phyloP scores from a whole-genome alignment of 129 eudicot species.

The Artemisia annua region DNA sequence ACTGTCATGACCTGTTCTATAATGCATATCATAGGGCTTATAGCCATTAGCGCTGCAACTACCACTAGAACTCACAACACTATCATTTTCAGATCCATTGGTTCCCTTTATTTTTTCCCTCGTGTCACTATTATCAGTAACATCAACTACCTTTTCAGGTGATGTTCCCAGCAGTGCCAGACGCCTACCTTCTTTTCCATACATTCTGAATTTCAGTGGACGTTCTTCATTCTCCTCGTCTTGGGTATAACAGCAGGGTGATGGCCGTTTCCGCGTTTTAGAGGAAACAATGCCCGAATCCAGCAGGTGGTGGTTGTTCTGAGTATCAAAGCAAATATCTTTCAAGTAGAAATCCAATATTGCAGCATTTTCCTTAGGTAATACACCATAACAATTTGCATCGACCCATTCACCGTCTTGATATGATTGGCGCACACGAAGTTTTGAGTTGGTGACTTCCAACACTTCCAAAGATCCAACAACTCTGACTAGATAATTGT shows the following conservation, averaged over 20 bases:
- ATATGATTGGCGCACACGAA: slow-evolving; percentile 54
- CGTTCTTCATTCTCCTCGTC: slow-evolving; percentile 3
- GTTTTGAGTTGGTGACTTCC: slow-evolving; percentile 30
- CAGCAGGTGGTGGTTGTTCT: slow-evolving; percentile 19
- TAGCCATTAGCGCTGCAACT: slow-evolving; percentile 54
- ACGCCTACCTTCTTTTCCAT: slow-evolving; percentile 40
- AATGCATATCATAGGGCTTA: slow-evolving; percentile 31
- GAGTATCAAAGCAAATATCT: slow-evolving; percentile 16
- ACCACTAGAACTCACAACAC: slow-evolving; percentile 53
- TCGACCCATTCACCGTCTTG: slow-evolving; percentile 18
- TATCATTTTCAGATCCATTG: slow-evolving; percentile 46
- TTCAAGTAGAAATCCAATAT: slow-evolving; percentile 24
- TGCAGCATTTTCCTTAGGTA: slow-evolving; percentile 14
- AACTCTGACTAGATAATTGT: slow-evolving; percentile 52
- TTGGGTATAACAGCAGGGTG: slow-evolving; percentile 34
- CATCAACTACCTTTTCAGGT: slow-evolving; percentile 37
- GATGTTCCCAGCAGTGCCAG: slow-evolving; percentile 15
- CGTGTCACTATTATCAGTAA: slow-evolving; percentile 27
- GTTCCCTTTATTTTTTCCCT: slow-evolving; percentile 36
- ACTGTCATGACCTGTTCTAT: slow-evolving; percentile 42
- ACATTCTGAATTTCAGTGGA: slow-evolving; percentile 4
- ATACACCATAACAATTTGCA: background rate
- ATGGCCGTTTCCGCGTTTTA: slow-evolving; percentile 45
- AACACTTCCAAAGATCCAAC: slow-evolving; percentile 50
- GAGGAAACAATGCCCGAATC: slow-evolving; percentile 33